phyloP scores from a whole-genome alignment of 768 basidiomycete genomes.

The Imleria badia region DNA sequence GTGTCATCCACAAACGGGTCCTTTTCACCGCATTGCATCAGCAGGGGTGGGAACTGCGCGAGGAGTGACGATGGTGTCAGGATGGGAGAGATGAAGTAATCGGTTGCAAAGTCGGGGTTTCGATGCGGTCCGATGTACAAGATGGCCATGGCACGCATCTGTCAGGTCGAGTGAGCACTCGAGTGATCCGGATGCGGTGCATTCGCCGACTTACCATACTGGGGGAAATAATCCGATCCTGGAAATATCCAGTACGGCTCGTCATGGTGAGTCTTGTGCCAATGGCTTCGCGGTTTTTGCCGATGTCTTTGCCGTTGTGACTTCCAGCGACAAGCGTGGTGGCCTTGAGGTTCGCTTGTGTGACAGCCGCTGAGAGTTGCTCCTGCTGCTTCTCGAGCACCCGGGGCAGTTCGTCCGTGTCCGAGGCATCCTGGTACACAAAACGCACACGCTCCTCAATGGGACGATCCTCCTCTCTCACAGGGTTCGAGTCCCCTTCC shows the following conservation, averaged over 20 bases:
- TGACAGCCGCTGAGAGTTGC: conserved; percentile 50
- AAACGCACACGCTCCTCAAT: conserved; percentile 72
- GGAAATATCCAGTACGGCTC: conserved; percentile 89
- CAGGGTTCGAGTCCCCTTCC: conserved; percentile 44
- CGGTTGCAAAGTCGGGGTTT: conserved; percentile 91
- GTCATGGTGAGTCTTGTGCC: conserved; percentile 95
- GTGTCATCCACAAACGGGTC: conserved; percentile 97
- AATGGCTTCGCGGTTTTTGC: conserved; percentile 56
- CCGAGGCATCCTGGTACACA: conserved; percentile 38
- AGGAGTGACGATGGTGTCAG: conserved; percentile 81
- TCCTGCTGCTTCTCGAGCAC: conserved; percentile 49
- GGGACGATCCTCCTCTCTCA: conserved; percentile 71
- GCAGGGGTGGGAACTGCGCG: conserved; percentile 89
- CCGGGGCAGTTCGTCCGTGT: conserved; percentile 12
- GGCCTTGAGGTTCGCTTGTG: conserved; percentile 49
- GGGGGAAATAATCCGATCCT: conserved; percentile 90
- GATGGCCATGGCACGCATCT: conserved; percentile 99
- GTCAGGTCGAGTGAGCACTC: conserved; percentile 10
- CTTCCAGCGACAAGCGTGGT: conserved; percentile 34
- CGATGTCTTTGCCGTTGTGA: conserved; percentile 28
- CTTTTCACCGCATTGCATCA: conserved; percentile 95
- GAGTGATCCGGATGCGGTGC: conserved; percentile 5
- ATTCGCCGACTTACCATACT: conserved; percentile 74
- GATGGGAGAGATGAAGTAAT: conserved; percentile 96
- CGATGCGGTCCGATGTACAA: conserved; percentile 92